Evolutionary conservation across 2,329 filamentous ascomycete genomes (phyloP), one percentile per base, ranked within the genome.

Genomic region (Alternaria sp.): DNA sequence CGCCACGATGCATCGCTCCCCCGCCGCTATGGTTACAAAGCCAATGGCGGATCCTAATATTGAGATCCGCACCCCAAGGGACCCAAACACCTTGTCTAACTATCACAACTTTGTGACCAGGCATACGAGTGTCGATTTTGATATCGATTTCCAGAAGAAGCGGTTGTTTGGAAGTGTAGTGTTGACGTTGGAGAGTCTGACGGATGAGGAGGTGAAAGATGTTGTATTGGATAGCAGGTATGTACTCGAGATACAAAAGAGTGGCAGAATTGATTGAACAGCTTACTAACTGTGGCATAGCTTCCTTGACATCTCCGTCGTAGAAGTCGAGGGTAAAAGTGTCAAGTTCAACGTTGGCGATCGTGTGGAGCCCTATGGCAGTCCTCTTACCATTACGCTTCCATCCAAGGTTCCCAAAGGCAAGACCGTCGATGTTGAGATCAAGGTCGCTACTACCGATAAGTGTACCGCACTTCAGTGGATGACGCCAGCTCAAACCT

Each of bases 401-500:
- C 80, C 81, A 7, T 75, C 81, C 4, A 80, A 78, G 18, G 73
- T 85, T 8, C 75, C 82, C 48, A 79, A 84, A 54, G 78, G 82
- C 36, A 77, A 82, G 59, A 79, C 70, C 1, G 68, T 87, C 51
- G 80, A 83, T 47, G 74, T 87, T 43, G 81, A 84, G 7, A 72
- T 76, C 58, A 67, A 66, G 36, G 67, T 97, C 30, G 85, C 91
- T 68, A 98, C 95, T 5, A 98, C 95, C 1, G 86, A 91, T 52
- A 87, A 91, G 72, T 97, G 94, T 79, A 96, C 94, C 11, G 94
- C 94, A 9, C 84, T 99, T 63, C 94, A 98, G 80, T 99, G 95
- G 94, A 86, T 99, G 79, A 94, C 91, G 0, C 93, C 93, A 2
- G 91, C 90, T 32, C 95, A 98, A 82, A 98, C 95, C 1, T 93